Evolutionary conservation across 257 asterid species (phyloP).

Genomic region (Cynanchum wilfordii): DNA sequence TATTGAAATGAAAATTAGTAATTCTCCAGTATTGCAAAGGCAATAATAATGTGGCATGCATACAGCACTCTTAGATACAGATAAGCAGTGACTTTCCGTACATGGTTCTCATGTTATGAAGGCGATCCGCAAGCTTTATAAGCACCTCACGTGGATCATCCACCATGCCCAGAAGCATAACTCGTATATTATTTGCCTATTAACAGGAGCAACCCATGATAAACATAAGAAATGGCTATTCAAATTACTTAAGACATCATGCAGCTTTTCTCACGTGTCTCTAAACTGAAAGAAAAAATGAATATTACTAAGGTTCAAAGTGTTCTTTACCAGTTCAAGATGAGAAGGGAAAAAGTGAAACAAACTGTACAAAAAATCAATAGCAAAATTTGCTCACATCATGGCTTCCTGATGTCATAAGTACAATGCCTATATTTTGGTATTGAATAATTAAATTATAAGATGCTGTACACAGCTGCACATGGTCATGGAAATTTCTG

Average conservation of each 20-base stretch:
- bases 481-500: background rate
- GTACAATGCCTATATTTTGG: background rate
- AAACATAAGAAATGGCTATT: background rate
- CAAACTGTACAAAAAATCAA: background rate
- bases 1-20: background rate
- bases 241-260: background rate
- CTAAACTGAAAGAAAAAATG: background rate
- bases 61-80: background rate
- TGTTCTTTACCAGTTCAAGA: background rate
- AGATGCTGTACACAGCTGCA: background rate
- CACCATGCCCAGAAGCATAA: conserved; percentile 96
- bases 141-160: conserved; percentile 99
- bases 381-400: background rate
- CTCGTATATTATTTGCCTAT: conserved; percentile 90
- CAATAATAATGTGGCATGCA: background rate
- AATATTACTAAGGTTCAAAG: background rate
- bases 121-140: conserved; percentile 98
- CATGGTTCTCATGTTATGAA: conserved; percentile 99
- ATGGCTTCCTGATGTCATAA: background rate
- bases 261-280: background rate
- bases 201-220: conserved; percentile 11
- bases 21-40: background rate
- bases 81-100: conserved; percentile 17
- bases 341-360: background rate
- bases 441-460: background rate